Evolutionary conservation across 441 rosid species (phyloP).

Genomic region (Pelargonium myrrhifolium): DNA sequence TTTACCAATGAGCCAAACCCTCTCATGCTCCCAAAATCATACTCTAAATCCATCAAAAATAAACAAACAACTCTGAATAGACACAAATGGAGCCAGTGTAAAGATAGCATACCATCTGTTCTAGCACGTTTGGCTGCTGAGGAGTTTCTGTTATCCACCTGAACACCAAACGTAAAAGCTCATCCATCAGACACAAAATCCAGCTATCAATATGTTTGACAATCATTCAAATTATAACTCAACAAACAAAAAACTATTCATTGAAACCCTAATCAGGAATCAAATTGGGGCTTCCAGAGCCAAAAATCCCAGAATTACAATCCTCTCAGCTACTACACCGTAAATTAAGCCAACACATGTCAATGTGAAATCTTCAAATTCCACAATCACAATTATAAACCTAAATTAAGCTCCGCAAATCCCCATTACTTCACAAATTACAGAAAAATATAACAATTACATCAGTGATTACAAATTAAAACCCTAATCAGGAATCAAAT

Average conservation of each 20-base stretch:
- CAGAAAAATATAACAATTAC: too few relatives aligned
- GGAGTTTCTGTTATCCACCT: constrained; percentile 93
- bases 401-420: too few relatives aligned
- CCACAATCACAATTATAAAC: not conserved
- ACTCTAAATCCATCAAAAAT: not conserved
- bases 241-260: not conserved
- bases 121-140: constrained; percentile 97
- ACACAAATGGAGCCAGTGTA: not conserved
- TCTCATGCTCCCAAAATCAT: not conserved
- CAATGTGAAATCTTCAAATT: not conserved
- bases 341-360: not conserved
- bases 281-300: not conserved
- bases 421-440: too few relatives aligned
- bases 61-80: not conserved
- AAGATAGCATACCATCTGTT: constrained; percentile 61
- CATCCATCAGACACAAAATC: not conserved
- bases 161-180: constrained; percentile 8
- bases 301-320: not conserved
- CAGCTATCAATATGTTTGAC: not conserved
- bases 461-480: too few relatives aligned
- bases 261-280: not conserved
- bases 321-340: not conserved
- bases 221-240: not conserved
- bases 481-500: not conserved
- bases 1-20: not conserved